A percentile compares a stretch with the other conserved stretches of the same genome.
Conservation (phyloP, 441 rosid species). For the Biscutella laevigata region DNA sequence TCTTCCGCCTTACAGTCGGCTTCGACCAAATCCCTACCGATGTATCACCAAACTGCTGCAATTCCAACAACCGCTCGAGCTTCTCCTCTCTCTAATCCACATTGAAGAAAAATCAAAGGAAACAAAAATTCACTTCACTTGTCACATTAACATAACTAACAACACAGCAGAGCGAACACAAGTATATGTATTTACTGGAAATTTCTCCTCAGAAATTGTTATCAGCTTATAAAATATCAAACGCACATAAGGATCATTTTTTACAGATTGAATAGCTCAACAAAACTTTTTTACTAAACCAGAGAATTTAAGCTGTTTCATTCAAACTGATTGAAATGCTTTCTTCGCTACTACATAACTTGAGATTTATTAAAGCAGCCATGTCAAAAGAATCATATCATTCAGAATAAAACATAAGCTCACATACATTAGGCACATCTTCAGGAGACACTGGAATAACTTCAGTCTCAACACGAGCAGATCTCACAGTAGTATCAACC, state of each 20-base stretch:
- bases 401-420: slow-evolving; percentile 1
- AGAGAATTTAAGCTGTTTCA: not conserved
- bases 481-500: slow-evolving; percentile 37
- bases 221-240: not conserved
- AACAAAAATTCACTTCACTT: not conserved
- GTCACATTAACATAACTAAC: not conserved
- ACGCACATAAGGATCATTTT: not conserved
- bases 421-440: slow-evolving; percentile 45
- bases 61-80: slow-evolving; percentile 37
- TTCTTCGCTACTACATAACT: not conserved
- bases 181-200: too few relatives aligned
- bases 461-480: slow-evolving; percentile 45
- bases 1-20: slow-evolving; percentile 72
- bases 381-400: not conserved
- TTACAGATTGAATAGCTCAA: not conserved
- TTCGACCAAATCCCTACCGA: slow-evolving; percentile 70
- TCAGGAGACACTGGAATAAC: slow-evolving; percentile 75
- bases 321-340: slow-evolving; percentile 3
- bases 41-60: slow-evolving; percentile 54
- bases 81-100: slow-evolving; percentile 42
- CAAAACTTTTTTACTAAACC: not conserved
- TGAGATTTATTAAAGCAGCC: too few relatives aligned
- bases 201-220: not conserved
- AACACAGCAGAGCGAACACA: too few relatives aligned
- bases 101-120: not conserved